phyloP scores from a whole-genome alignment of 768 basidiomycete species.

The Rhodotorula graminis region DNA sequence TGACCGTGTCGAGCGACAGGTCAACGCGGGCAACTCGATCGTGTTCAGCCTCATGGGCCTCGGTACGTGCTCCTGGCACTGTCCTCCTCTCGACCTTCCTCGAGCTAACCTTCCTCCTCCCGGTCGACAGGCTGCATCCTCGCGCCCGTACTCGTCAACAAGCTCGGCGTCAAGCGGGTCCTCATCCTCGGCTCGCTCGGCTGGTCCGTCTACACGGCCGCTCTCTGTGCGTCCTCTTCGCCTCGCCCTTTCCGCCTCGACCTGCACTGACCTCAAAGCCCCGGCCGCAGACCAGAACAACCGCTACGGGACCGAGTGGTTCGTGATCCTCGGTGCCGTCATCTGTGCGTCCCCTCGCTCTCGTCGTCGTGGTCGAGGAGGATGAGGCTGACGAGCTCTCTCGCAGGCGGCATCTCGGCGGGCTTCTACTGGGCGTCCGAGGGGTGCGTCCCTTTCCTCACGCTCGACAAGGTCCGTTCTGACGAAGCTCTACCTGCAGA shows the following conservation, averaged over 20 bases:
- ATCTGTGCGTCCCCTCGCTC: neutral
- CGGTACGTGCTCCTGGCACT: neutral
- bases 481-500: neutral
- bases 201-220: slow-evolving; percentile 18
- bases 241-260: accelerated
- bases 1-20: neutral
- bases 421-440: slow-evolving; percentile 21
- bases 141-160: slow-evolving; percentile 10
- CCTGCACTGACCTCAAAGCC: accelerated
- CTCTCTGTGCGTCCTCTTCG: neutral
- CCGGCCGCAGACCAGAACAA: slow-evolving; percentile 16
- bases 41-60: neutral
- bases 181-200: slow-evolving; percentile 19
- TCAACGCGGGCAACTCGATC: slow-evolving; percentile 3
- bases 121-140: neutral
- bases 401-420: neutral
- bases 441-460: neutral
- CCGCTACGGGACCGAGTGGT: slow-evolving; percentile 25
- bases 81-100: neutral
- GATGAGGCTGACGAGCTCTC: neutral
- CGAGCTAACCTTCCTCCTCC: neutral
- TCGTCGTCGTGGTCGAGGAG: neutral
- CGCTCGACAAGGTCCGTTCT: neutral
- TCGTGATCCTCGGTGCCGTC: slow-evolving; percentile 19
- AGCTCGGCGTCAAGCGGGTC: neutral